These are phyloP conservation scores for Diaporthe citrichinensis DNA, from an alignment of 2,329 filamentous ascomycete genomes.

Conservation along the genomic window DNA sequence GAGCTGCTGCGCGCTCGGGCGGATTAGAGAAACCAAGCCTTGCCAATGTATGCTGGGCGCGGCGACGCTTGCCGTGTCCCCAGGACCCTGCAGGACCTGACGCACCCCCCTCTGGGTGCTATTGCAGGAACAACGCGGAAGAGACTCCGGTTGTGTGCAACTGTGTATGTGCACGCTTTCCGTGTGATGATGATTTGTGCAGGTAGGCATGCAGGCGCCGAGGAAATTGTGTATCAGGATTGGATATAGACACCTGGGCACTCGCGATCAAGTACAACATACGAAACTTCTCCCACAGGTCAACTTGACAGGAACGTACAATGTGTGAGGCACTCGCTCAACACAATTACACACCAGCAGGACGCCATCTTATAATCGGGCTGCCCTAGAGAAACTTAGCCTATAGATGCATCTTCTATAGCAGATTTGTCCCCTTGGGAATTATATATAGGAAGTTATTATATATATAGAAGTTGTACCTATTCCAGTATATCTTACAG, in stretches of 20 bases:
- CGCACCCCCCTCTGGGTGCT: not conserved
- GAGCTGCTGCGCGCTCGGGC: not conserved
- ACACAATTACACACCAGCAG: not conserved
- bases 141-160: not conserved
- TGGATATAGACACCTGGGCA: too few species aligned
- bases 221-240: not conserved
- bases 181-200: not conserved
- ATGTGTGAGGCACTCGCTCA: not conserved
- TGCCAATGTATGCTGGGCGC: not conserved
- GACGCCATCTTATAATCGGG: too few species aligned
- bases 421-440: not conserved
- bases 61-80: not conserved
- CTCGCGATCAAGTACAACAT: not conserved
- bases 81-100: conserved; percentile 2
- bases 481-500: too few species aligned
- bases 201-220: not conserved
- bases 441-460: too few species aligned
- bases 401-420: too few species aligned
- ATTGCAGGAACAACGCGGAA: not conserved
- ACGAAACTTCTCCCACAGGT: not conserved
- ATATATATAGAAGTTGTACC: too few species aligned
- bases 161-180: not conserved
- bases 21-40: not conserved
- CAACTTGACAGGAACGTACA: not conserved
- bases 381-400: too few species aligned